A percentile compares a stretch with the other conserved stretches of the same genome.
Evolutionary conservation across 805 yeast species (phyloP).

Genomic region (Saturnispora quitensis): DNA sequence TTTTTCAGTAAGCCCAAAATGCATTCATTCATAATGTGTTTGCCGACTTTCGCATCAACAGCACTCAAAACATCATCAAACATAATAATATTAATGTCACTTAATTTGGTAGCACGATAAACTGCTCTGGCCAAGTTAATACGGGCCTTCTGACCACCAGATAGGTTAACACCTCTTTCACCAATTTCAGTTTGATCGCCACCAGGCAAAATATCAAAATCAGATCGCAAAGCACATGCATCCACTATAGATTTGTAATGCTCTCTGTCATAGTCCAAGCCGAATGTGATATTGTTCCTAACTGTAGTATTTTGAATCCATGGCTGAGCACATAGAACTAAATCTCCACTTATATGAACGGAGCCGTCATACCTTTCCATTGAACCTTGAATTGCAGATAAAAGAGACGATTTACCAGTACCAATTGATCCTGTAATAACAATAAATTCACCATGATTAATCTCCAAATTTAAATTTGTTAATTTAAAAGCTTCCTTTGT

Average conservation of each 20-base stretch:
- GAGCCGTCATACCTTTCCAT: constrained; percentile 51
- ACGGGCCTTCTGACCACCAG: constrained; percentile 87
- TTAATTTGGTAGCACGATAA: constrained; percentile 29
- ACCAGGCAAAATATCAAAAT: constrained; percentile 57
- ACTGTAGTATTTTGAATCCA: constrained; percentile 87
- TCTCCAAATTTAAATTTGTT: constrained; percentile 38
- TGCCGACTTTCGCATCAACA: constrained; percentile 83
- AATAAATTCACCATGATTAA: constrained; percentile 58
- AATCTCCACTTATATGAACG: constrained; percentile 43
- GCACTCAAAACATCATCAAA: constrained; percentile 79
- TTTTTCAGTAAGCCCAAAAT: constrained; percentile 43
- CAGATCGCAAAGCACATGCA: constrained; percentile 61
- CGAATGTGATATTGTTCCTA: constrained; percentile 65
- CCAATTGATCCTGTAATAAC: constrained; percentile 76
- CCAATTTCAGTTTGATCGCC: constrained; percentile 79
- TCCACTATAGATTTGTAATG: constrained; percentile 45
- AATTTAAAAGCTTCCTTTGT: constrained; percentile 28
- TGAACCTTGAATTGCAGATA: constrained; percentile 59
- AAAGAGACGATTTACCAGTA: constrained; percentile 68
- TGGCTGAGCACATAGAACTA: constrained; percentile 42
- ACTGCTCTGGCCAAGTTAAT: constrained; percentile 73
- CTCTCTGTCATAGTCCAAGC: constrained; percentile 36
- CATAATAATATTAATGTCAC: constrained; percentile 54
- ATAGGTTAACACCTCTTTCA: constrained; percentile 73
- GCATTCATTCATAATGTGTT: constrained; percentile 64